A percentile compares a stretch with the other conserved stretches of the same genome.
These are phyloP conservation scores for Chlorella sp. DNA, from an alignment of 139 green algal species.

Conservation along the genomic window DNA sequence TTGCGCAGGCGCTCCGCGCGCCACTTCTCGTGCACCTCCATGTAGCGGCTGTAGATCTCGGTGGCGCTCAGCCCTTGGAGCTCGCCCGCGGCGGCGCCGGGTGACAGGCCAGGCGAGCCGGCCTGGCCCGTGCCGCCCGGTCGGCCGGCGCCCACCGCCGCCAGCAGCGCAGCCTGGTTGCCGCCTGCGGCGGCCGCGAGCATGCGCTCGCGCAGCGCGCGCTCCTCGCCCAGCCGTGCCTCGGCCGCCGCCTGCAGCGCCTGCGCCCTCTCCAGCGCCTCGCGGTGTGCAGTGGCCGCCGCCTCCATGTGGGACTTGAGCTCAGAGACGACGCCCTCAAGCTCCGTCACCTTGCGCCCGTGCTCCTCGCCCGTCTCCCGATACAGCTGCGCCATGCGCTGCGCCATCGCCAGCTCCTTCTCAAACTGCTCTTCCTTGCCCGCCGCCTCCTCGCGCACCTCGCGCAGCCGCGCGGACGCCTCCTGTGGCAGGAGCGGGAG, in stretches of 20 bases:
- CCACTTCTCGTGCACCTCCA: slow-evolving; percentile 36
- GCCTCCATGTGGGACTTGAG: slow-evolving; percentile 49
- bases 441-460: slow-evolving; percentile 30
- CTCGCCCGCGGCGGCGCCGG: not conserved
- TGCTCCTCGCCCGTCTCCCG: slow-evolving; percentile 47
- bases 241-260: slow-evolving; percentile 20
- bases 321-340: slow-evolving; percentile 59
- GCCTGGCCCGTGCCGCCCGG: not conserved
- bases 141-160: not conserved
- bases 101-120: slow-evolving; percentile 1
- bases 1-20: slow-evolving; percentile 36
- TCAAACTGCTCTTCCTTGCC: slow-evolving; percentile 34
- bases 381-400: slow-evolving; percentile 52
- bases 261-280: slow-evolving; percentile 28
- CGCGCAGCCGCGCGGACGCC: slow-evolving; percentile 27
- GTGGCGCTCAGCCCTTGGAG: not conserved
- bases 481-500: slow-evolving; percentile 6
- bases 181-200: slow-evolving; percentile 40
- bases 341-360: slow-evolving; percentile 33
- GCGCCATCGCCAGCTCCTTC: slow-evolving; percentile 49
- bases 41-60: slow-evolving; percentile 51
- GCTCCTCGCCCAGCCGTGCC: slow-evolving; percentile 35
- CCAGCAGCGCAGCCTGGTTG: slow-evolving; percentile 8
- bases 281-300: slow-evolving; percentile 13
- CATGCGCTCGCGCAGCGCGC: slow-evolving; percentile 33